Percentiles rank a stretch among this genome's conserved stretches.
Conservation (phyloP, 2,329 filamentous ascomycete genomes). For the Phyllosticta capitalensis region DNA sequence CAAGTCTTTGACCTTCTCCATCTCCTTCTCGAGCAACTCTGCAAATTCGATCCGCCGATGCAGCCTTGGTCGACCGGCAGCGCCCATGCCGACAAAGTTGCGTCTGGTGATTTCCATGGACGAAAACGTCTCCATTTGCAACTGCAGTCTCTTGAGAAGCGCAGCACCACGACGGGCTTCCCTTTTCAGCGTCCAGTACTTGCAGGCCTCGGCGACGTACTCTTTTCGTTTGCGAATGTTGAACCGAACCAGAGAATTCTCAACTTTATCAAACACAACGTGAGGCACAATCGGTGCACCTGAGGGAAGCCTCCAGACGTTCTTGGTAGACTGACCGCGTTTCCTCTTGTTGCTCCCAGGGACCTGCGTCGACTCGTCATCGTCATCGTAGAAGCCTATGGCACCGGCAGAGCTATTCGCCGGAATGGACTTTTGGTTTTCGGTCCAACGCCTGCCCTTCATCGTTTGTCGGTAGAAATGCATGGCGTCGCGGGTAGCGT, state of each 20-base stretch:
- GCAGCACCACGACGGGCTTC: slow-evolving; percentile 87
- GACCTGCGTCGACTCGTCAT: slow-evolving; percentile 37
- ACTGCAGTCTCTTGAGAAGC: slow-evolving; percentile 80
- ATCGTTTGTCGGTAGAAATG: slow-evolving; percentile 84
- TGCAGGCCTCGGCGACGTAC: slow-evolving; percentile 84
- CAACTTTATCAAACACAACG: slow-evolving; percentile 76
- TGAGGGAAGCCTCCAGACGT: slow-evolving; percentile 84
- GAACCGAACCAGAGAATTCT: slow-evolving; percentile 74
- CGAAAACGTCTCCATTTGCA: slow-evolving; percentile 93
- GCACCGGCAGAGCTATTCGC: slow-evolving; percentile 14
- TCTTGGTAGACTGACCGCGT: slow-evolving; percentile 47
- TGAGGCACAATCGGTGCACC: slow-evolving; percentile 91
- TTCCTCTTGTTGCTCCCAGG: slow-evolving; percentile 49
- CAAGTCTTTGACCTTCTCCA: slow-evolving; percentile 64
- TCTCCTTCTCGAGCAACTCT: slow-evolving; percentile 61
- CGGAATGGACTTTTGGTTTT: slow-evolving; percentile 68
- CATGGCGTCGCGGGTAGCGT: slow-evolving; percentile 72
- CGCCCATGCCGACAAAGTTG: slow-evolving; percentile 93
- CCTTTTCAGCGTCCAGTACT: slow-evolving; percentile 95
- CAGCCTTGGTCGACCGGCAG: slow-evolving; percentile 67
- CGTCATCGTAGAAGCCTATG: slow-evolving; percentile 39
- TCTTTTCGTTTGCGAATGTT: slow-evolving; percentile 80
- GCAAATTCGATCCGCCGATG: slow-evolving; percentile 83
- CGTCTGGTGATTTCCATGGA: slow-evolving; percentile 94
- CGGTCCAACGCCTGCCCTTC: slow-evolving; percentile 83